A percentile compares a stretch with the other conserved stretches of the same genome.
These are phyloP conservation scores for Mucor plumbeus DNA, from an alignment of 371 early-diverging fungal species.

Conservation along the genomic window DNA sequence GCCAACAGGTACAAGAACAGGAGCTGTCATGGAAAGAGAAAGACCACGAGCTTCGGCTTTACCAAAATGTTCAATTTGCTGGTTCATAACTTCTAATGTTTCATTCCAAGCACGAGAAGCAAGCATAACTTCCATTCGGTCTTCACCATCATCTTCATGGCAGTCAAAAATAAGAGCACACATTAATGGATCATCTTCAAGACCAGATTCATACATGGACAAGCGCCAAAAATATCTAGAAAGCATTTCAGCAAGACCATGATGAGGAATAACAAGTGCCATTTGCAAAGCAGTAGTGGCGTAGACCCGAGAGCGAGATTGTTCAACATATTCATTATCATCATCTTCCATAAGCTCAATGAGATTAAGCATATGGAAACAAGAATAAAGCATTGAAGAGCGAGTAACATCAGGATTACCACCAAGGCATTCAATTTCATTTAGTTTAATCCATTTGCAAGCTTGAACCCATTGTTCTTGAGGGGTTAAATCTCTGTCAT, in stretches of 20 bases:
- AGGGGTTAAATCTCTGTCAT: constrained; percentile 17
- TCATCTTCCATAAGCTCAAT: constrained; percentile 38
- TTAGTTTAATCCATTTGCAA: constrained; percentile 50
- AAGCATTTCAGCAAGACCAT: constrained; percentile 24
- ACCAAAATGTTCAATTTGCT: constrained; percentile 30
- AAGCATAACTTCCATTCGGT: constrained; percentile 41
- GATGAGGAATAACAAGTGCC: constrained; percentile 38
- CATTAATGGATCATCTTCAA: constrained; percentile 40
- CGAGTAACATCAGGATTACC: constrained; percentile 39
- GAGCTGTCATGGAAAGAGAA: constrained; percentile 37
- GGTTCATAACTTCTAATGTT: constrained; percentile 41
- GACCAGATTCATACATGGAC: constrained; percentile 43
- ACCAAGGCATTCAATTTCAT: constrained; percentile 53
- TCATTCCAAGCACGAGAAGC: constrained; percentile 44
- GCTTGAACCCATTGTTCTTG: constrained; percentile 48
- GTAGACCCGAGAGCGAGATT: constrained; percentile 42
- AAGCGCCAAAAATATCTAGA: constrained; percentile 44
- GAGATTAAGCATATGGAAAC: constrained; percentile 36
- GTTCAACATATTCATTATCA: constrained; percentile 32
- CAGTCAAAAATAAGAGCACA: constrained; percentile 38
- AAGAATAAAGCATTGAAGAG: constrained; percentile 35
- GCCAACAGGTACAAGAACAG: constrained; percentile 35
- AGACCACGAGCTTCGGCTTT: constrained; percentile 21
- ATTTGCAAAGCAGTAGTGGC: constrained; percentile 49
- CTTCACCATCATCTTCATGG: constrained; percentile 41